These are phyloP conservation scores for Hypericum androsaemum DNA, from an alignment of 345 rosid species.

Conservation along the genomic window DNA sequence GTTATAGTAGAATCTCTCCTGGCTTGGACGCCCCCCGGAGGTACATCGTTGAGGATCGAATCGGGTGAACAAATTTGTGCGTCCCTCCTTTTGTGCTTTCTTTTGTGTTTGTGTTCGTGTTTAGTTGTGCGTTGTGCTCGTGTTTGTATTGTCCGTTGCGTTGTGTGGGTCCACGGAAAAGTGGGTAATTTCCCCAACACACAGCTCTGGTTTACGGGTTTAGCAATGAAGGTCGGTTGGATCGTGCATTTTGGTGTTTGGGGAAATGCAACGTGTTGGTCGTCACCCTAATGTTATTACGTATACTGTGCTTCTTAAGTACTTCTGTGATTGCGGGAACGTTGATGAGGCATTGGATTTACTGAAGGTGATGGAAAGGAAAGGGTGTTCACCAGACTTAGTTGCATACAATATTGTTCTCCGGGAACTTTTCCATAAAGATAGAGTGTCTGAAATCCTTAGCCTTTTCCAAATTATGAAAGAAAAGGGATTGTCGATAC, in stretches of 20 bases:
- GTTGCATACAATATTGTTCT: slow-evolving; percentile 25
- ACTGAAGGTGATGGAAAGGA: slow-evolving; percentile 20
- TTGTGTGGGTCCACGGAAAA: too few relatives aligned
- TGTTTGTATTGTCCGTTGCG: too few relatives aligned
- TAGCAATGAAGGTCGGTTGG: slow-evolving; percentile 21
- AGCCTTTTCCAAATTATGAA: slow-evolving; percentile 15
- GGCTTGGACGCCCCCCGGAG: too few relatives aligned
- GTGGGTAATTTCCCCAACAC: too few relatives aligned
- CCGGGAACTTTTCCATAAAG: slow-evolving; percentile 22
- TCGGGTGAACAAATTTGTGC: too few relatives aligned
- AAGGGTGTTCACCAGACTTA: slow-evolving; percentile 28
- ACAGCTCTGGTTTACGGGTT: slow-evolving; percentile 38
- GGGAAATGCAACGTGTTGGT: slow-evolving; percentile 21
- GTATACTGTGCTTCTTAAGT: slow-evolving; percentile 28
- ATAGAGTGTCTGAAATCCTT: slow-evolving; percentile 12
- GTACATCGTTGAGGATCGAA: too few relatives aligned
- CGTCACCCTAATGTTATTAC: slow-evolving; percentile 27
- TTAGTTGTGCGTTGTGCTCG: too few relatives aligned
- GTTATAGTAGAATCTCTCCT: too few relatives aligned
- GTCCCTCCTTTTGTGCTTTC: too few relatives aligned
- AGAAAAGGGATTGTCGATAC: slow-evolving; percentile 17
- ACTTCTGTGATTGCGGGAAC: slow-evolving; percentile 24
- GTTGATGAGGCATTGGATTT: slow-evolving; percentile 19
- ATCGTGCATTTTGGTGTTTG: slow-evolving; percentile 18
- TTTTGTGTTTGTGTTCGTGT: too few relatives aligned